Evolutionary conservation across 2,329 filamentous ascomycete species (phyloP).

Genomic region (Tolypocladium sp.): DNA sequence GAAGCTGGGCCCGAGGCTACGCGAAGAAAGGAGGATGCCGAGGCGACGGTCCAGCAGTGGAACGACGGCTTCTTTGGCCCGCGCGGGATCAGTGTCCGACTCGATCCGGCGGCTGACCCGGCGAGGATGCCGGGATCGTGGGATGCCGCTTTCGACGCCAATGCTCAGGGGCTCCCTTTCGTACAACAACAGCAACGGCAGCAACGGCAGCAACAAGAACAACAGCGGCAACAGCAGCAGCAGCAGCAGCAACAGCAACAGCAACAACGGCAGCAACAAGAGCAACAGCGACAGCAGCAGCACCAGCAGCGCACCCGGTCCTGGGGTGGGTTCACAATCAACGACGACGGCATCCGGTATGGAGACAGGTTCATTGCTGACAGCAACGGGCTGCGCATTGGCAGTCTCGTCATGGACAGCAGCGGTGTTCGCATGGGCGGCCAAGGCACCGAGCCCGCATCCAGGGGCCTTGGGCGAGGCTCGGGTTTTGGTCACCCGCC

Average conservation of each 20-base stretch:
- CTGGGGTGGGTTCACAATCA: constrained; percentile 28
- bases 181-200: background rate
- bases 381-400: constrained; percentile 35
- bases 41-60: constrained; percentile 41
- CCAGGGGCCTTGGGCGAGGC: background rate
- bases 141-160: constrained; percentile 11
- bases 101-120: constrained; percentile 13
- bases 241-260: constrained; percentile 6
- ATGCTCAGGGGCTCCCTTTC: background rate
- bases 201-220: background rate
- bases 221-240: constrained; percentile 3
- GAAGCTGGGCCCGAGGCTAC: constrained; percentile 12
- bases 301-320: background rate
- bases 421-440: constrained; percentile 23
- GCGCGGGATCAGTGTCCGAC: constrained; percentile 34
- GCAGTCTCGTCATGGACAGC: constrained; percentile 31
- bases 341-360: constrained; percentile 32
- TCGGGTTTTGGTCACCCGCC: background rate
- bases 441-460: background rate
- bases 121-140: constrained; percentile 16
- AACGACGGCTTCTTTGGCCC: constrained; percentile 47
- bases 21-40: constrained; percentile 18
- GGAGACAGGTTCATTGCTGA: constrained; percentile 35
- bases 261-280: background rate
- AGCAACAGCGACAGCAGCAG: constrained; percentile 2